These are phyloP conservation scores for Nakazawaea wickerhamii DNA, from an alignment of 805 yeast species.

Conservation along the genomic window DNA sequence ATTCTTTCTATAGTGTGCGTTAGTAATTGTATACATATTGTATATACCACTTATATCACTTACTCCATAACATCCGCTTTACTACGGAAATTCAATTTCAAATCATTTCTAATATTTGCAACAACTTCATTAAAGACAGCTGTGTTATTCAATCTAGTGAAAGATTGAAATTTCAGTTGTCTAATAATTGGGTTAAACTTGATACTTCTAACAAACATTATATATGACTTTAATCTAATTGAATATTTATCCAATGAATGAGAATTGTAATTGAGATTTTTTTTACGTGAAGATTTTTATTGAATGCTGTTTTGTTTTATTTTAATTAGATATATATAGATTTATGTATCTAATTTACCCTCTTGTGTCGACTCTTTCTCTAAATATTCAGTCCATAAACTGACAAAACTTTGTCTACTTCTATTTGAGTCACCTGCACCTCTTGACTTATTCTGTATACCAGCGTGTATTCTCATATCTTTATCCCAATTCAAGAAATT, in stretches of 20 bases:
- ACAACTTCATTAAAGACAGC: constrained; percentile 24
- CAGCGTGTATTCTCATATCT: constrained; percentile 69
- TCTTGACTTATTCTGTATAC: constrained; percentile 36
- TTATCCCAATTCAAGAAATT: constrained; percentile 88
- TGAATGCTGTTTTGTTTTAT: neutral
- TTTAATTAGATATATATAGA: neutral
- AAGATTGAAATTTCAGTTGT: neutral
- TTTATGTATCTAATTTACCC: neutral
- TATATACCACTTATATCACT: too few relatives aligned
- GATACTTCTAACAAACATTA: constrained; percentile 6
- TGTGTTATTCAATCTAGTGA: constrained; percentile 23
- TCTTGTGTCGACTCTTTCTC: constrained; percentile 57
- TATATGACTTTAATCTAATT: constrained; percentile 13
- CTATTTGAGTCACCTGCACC: constrained; percentile 19
- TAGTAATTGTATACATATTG: too few relatives aligned
- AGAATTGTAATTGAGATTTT: too few relatives aligned
- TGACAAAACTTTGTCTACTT: constrained; percentile 51
- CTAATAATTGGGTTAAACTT: neutral
- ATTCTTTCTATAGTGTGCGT: constrained; percentile 27
- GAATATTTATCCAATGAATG: constrained; percentile 11
- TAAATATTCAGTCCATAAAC: constrained; percentile 74
- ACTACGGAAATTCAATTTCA: constrained; percentile 27
- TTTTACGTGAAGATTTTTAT: neutral
- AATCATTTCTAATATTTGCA: constrained; percentile 24
- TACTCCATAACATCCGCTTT: constrained; percentile 28